Conservation (phyloP, 495 filamentous ascomycete genomes). For the Xylaria flabelliformis region DNA sequence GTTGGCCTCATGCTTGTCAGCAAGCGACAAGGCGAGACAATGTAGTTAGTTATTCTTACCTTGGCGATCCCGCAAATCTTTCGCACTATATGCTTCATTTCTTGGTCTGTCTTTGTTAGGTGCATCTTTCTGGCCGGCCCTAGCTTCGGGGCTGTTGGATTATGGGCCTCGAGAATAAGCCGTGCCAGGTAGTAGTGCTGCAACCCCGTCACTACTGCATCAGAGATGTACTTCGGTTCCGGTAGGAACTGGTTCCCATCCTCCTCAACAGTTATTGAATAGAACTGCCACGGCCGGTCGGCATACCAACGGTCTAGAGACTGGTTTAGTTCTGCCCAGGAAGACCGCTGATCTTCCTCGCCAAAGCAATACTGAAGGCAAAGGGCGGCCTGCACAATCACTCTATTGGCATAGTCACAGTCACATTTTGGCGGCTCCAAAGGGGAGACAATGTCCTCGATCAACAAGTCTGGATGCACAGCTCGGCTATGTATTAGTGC, state of each 20-base stretch:
- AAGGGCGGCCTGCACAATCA: conserved; percentile 38
- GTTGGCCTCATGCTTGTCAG: background rate
- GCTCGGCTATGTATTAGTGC: conserved; percentile 43
- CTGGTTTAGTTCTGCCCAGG: background rate
- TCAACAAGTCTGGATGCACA: conserved; percentile 37
- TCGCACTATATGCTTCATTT: background rate
- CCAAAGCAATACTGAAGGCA: conserved; percentile 23
- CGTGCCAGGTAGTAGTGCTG: conserved; percentile 49
- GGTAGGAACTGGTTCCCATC: conserved; percentile 28
- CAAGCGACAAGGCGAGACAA: background rate
- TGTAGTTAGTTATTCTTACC: background rate
- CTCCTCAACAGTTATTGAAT: background rate
- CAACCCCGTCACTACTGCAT: conserved; percentile 46
- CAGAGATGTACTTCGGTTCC: conserved; percentile 45
- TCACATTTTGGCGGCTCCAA: conserved; percentile 2
- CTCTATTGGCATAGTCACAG: conserved; percentile 40
- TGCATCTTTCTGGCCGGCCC: conserved; percentile 31
- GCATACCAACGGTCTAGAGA: background rate
- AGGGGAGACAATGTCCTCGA: conserved; percentile 33
- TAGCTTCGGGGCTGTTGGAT: conserved; percentile 45
- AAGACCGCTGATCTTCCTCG: background rate
- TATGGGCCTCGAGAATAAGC: conserved; percentile 48
- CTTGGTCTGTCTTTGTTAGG: background rate
- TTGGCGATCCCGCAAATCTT: conserved; percentile 12
- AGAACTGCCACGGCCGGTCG: conserved; percentile 1